Percentiles rank a stretch among this genome's conserved stretches.
Evolutionary conservation across 2,329 filamentous ascomycete species (phyloP).

Genomic region (Fusarium nygamai): DNA sequence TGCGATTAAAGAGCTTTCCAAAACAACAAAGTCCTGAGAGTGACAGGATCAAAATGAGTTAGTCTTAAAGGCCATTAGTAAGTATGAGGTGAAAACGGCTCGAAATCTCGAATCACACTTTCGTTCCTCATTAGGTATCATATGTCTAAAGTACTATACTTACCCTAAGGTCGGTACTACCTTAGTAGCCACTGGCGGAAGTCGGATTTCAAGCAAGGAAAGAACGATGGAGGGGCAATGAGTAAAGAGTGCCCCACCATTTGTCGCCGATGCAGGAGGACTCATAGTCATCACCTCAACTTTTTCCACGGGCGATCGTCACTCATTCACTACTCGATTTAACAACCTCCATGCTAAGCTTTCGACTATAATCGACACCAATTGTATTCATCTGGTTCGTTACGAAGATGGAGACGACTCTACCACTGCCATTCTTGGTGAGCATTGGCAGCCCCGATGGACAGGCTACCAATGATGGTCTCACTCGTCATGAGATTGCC

Average conservation of each 20-base stretch:
- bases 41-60: neutral
- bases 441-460: constrained; percentile 63
- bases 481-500: constrained; percentile 66
- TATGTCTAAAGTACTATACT: neutral
- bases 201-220: constrained; percentile 27
- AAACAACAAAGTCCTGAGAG: neutral
- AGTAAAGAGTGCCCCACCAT: constrained; percentile 40
- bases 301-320: constrained; percentile 39
- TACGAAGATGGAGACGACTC: constrained; percentile 68
- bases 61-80: neutral
- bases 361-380: neutral
- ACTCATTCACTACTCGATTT: constrained; percentile 34
- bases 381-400: constrained; percentile 11
- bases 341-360: neutral
- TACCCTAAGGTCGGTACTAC: neutral
- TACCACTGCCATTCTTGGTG: constrained; percentile 71
- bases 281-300: constrained; percentile 37
- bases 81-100: neutral
- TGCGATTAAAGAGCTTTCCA: neutral
- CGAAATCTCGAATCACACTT: neutral
- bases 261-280: constrained; percentile 45
- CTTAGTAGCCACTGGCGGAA: constrained; percentile 15
- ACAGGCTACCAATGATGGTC: constrained; percentile 60
- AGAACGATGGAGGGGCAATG: constrained; percentile 43
- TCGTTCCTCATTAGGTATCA: neutral